Base-by-base conservation (phyloP, 306 rosid species). In the Cucurbita ficifolia region DNA sequence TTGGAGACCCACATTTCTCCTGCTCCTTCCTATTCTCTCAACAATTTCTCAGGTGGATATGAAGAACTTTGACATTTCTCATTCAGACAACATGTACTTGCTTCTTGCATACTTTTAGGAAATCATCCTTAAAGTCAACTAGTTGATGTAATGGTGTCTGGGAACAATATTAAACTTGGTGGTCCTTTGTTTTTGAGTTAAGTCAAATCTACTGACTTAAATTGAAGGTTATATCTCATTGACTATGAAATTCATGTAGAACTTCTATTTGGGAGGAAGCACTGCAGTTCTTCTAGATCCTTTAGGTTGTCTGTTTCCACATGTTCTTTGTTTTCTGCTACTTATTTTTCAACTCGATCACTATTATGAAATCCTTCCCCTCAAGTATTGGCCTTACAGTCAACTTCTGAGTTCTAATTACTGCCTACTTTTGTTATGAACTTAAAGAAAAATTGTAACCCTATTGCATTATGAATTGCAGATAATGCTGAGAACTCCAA, bases 401-500 rank as follows among this genome's bases (percentile, higher is more conserved):
- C 18, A 14, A n/a, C 12, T 72, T 72, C 12, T 16, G 46, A 36
- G 69, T 61, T 61, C 38, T 73, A 24, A 6, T 73, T 42, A 11
- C 39, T 57, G 68, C 5, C 24, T 42, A 29, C 3, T 56, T 36
- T 58, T 35, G 39, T 16, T 14, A 7, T 17, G 10, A 69, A 55
- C 38, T 71, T 59, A 6, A 6, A 49, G 61, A 17, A 62, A 70
- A 42, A 22, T 77, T 68, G 58, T 29, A 38, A 36, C 70, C 40
- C 62, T 60, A 50, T 13, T 10, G 18, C 52, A 19, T 78, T 78
- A 55, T 24, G 64, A 78, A 74, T 76, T 72, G 72, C 91, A 94
- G 97, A 55, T 52, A 79, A 79, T 84, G 81, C 68, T 80, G 84
- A 46, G 76, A 78, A 72, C 61, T 87, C 83, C 72, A 89, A 91